Evolutionary conservation across 1,284 basidiomycete species (phyloP).

Genomic region (Cryptococcus hybrid): DNA sequence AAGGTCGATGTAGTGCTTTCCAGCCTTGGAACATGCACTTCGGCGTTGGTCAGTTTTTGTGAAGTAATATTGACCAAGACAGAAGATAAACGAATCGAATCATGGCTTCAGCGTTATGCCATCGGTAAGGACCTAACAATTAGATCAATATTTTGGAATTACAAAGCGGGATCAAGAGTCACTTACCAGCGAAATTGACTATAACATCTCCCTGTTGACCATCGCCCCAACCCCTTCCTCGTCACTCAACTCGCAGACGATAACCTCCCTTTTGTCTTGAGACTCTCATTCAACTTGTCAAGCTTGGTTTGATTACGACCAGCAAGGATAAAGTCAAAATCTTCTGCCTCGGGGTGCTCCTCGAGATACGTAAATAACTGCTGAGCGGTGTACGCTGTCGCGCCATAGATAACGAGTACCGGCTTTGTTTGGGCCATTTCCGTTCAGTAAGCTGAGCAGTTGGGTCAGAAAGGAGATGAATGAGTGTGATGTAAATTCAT

Average conservation of each 20-base stretch:
- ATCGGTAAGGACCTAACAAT: slow-evolving; percentile 32
- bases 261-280: slow-evolving; percentile 24
- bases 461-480: neutral
- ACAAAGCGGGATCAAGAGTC: neutral
- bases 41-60: neutral
- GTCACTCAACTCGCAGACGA: slow-evolving; percentile 28
- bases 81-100: slow-evolving; percentile 15
- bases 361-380: slow-evolving; percentile 42
- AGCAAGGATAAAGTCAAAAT: slow-evolving; percentile 39
- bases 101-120: slow-evolving; percentile 35
- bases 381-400: slow-evolving; percentile 42
- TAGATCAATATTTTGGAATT: neutral
- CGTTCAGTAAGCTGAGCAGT: neutral
- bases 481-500: neutral
- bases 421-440: slow-evolving; percentile 11
- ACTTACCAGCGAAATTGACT: slow-evolving; percentile 43
- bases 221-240: slow-evolving; percentile 24
- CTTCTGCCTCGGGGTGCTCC: slow-evolving; percentile 26
- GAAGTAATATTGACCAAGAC: no score
- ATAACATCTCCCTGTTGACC: slow-evolving; percentile 33
- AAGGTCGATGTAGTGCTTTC: slow-evolving; percentile 66
- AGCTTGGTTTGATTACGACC: slow-evolving; percentile 39
- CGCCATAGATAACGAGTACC: slow-evolving; percentile 44
- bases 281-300: slow-evolving; percentile 22
- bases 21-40: slow-evolving; percentile 57